These are phyloP conservation scores for Sclerospora graminicola DNA, from an alignment of 352 stramenopile species.

Conservation along the genomic window DNA sequence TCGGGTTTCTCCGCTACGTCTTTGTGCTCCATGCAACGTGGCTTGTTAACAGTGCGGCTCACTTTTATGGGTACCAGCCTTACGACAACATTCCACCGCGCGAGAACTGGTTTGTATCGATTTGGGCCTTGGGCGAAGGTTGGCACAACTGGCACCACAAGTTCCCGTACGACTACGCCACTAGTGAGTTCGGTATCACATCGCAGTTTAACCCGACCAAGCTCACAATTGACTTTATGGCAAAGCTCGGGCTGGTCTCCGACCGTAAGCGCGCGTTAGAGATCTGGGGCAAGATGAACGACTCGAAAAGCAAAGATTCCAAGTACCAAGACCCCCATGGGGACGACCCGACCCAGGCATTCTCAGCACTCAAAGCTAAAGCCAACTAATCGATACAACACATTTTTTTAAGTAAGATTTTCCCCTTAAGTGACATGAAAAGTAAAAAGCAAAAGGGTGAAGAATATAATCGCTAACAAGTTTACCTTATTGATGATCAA, in stretches of 20 bases:
- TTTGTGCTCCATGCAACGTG: conserved; percentile 95
- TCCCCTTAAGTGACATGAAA: background rate
- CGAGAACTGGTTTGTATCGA: conserved; percentile 96
- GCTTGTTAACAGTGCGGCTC: conserved; percentile 96
- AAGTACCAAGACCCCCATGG: conserved; percentile 43
- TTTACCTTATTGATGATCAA: conserved; percentile 27
- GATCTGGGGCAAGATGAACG: conserved; percentile 90
- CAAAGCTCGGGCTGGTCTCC: conserved; percentile 86
- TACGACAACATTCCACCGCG: conserved; percentile 95
- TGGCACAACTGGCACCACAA: conserved; percentile 99
- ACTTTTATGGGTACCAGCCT: conserved; percentile 96
- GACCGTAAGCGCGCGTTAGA: conserved; percentile 91
- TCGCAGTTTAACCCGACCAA: conserved; percentile 98
- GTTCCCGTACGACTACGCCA: conserved; percentile 99
- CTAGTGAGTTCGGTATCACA: conserved; percentile 93
- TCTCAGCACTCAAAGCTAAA: conserved; percentile 66
- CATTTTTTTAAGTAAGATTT: no score
- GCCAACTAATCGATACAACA: conserved; percentile 22
- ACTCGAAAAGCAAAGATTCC: conserved; percentile 26
- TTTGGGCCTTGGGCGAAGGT: conserved; percentile 93
- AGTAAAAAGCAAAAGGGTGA: background rate
- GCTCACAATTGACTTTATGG: conserved; percentile 93
- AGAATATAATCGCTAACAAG: conserved; percentile 21
- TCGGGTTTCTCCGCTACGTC: conserved; percentile 91
- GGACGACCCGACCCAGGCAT: conserved; percentile 40